These are phyloP conservation scores for Fonsecaea pedrosoi DNA, from an alignment of 2,329 filamentous ascomycete species.

Conservation along the genomic window DNA sequence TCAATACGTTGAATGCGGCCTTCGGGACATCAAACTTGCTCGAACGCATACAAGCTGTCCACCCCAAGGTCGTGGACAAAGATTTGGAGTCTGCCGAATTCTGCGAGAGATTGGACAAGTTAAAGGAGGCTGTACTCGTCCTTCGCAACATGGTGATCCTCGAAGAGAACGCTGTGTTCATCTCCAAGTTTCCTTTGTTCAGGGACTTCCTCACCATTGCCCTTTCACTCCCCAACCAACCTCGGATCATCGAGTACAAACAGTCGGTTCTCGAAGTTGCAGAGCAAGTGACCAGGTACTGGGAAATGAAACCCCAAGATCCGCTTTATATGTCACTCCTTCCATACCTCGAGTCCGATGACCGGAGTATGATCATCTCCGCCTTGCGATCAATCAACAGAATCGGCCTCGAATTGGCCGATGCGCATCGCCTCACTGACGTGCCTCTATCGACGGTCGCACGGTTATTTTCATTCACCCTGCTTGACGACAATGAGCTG, in stretches of 20 bases:
- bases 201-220: conserved; percentile 84
- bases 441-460: conserved; percentile 71
- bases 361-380: conserved; percentile 82
- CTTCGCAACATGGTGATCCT: conserved; percentile 96
- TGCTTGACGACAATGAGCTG: conserved; percentile 77
- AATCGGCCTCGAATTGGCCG: conserved; percentile 85
- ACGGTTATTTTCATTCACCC: conserved; percentile 49
- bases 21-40: conserved; percentile 74
- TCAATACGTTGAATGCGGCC: conserved; percentile 68
- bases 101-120: conserved; percentile 72
- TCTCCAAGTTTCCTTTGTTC: conserved; percentile 75
- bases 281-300: conserved; percentile 85
- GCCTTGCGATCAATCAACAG: conserved; percentile 81
- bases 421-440: conserved; percentile 75
- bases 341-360: conserved; percentile 57
- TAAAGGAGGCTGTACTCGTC: conserved; percentile 86
- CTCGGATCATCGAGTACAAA: conserved; percentile 80
- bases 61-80: conserved; percentile 64
- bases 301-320: conserved; percentile 73
- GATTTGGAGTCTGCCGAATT: conserved; percentile 53
- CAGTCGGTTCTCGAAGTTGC: conserved; percentile 91
- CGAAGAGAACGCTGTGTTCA: conserved; percentile 82
- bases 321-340: conserved; percentile 80
- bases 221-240: conserved; percentile 75
- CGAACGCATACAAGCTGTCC: conserved; percentile 71